Percentiles rank a stretch among this genome's conserved stretches.
These are phyloP conservation scores for Tetracladium marchalianum DNA, from an alignment of 495 filamentous ascomycete genomes.

Conservation along the genomic window DNA sequence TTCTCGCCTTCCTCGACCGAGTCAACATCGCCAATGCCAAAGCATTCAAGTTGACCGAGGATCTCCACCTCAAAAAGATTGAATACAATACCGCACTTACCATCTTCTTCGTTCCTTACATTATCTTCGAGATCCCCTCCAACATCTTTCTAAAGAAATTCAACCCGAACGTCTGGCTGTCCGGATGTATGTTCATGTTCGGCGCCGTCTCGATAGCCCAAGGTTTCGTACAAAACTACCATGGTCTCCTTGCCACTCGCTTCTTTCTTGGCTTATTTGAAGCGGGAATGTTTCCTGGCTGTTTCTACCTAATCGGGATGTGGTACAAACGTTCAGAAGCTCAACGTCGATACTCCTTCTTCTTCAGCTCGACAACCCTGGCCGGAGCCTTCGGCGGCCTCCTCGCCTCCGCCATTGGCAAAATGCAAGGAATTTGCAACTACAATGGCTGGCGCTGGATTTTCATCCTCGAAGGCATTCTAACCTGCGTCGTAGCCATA, in stretches of 20 bases:
- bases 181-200: constrained; percentile 73
- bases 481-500: constrained; percentile 65
- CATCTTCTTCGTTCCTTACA: constrained; percentile 83
- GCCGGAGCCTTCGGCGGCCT: constrained; percentile 84
- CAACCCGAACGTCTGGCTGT: constrained; percentile 73
- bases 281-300: constrained; percentile 86
- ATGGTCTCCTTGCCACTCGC: constrained; percentile 67
- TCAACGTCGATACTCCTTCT: constrained; percentile 81
- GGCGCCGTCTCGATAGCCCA: constrained; percentile 69
- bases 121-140: constrained; percentile 79
- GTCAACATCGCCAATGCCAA: constrained; percentile 44
- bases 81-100: constrained; percentile 23
- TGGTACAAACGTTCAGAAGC: constrained; percentile 72
- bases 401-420: constrained; percentile 73
- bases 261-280: constrained; percentile 88
- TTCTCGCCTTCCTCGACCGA: constrained; percentile 81
- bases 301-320: constrained; percentile 57
- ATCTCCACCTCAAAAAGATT: constrained; percentile 16
- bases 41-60: constrained; percentile 36
- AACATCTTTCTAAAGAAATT: constrained; percentile 80
- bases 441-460: constrained; percentile 86
- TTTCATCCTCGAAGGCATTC: constrained; percentile 59
- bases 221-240: constrained; percentile 69
- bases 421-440: constrained; percentile 60
- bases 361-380: constrained; percentile 74